Base-by-base conservation (phyloP, 805 yeast genomes). In the Candida peoriensis region DNA sequence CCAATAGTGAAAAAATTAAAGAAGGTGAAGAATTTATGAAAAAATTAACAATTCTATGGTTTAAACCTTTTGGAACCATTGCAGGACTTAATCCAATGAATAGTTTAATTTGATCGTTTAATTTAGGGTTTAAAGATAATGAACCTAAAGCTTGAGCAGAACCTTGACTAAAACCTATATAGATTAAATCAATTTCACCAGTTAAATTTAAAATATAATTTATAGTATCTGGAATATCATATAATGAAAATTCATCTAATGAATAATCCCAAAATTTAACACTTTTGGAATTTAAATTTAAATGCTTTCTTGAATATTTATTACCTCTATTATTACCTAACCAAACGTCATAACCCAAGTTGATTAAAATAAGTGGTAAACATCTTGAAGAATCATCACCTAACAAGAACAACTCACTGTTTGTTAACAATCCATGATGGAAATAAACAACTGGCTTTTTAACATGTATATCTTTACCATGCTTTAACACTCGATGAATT, bases 11-110 rank as follows among this genome's bases (percentile, higher is more conserved):
- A 52, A 69, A 84, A 50, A 89, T 62, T 25, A 87, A 57, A 34
- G 75, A 66, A 1, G 97, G 96, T 3, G 88, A 78, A 2, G 89
- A 73, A 42, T 81, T 74, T 41, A 85, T 74, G 30, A 90, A 64
- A 1, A 83, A 70, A 51, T 85, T 90, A 15, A 85, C 78, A 28
- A 90, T 63, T 50, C 78, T 74, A 43, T 89, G 84, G 42, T 79
- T 77, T 26, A 89, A 65, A 2, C 95, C 93, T 28, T 78, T 81
- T 0, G 97, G 97, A 0, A 95, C 81, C 71, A 90, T 81, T 1
- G 97, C 97, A 0, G 97, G 97, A 1, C 96, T 85, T 29, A 89
- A 72, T 2, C 95, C 96, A 37, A 89, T 75, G 43, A 89, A 81
- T 33, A 57, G 58, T 12, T 67, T 61, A 27, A 77, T 63, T 44